Evolutionary conservation across 176 grass and related monocot genomes (phyloP), one percentile per base, ranked within the genome.

Genomic region (Cenchrus fungigraminus): DNA sequence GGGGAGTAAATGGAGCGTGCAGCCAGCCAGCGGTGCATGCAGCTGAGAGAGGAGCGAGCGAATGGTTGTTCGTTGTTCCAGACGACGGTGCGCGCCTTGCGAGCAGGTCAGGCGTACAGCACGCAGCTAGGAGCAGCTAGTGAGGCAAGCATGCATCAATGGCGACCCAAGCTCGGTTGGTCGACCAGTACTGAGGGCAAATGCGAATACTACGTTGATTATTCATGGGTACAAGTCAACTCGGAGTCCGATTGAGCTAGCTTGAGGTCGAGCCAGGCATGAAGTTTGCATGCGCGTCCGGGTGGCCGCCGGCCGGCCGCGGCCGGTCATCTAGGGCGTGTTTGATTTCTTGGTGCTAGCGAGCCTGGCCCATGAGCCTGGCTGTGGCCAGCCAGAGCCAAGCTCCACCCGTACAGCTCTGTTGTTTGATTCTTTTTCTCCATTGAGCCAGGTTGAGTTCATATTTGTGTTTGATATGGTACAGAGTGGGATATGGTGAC

Each of bases 101-200:
- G 63, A 29, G 75, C 12, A 77, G 29, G 63, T 81, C 55, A 85
- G 76, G 77, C 16, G 17, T 14, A 42, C 65, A 29, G 17, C 55
- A 25, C 8, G 77, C 20, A 54, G 53, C 63, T 34, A 25, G 83
- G 46, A 65, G 51, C 46, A 72, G 60, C 83, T 32, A n/a, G 64
- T 45, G 71, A 76, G 20, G 14, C 72, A 62, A 9, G 32, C 68
- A 65, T 86, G 32, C 68, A 65, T 86, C 83, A 82, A 81, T 89
- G 71, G 45, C 28, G 8, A 16, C 45, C 5, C 65, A 44, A 44
- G 22, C 61, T 52, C 16, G 77, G 61, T 79, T 51, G 61, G 61
- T 82, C 67, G 53, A 82, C 52, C 79, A 71, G 57, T 80, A 32
- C 31, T 32, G 47, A 71, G 51, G 2, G 77, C 77, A 50, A 55